Conservation (phyloP, 2,329 filamentous ascomycete genomes). For the Pestalotiopsis sp. region DNA sequence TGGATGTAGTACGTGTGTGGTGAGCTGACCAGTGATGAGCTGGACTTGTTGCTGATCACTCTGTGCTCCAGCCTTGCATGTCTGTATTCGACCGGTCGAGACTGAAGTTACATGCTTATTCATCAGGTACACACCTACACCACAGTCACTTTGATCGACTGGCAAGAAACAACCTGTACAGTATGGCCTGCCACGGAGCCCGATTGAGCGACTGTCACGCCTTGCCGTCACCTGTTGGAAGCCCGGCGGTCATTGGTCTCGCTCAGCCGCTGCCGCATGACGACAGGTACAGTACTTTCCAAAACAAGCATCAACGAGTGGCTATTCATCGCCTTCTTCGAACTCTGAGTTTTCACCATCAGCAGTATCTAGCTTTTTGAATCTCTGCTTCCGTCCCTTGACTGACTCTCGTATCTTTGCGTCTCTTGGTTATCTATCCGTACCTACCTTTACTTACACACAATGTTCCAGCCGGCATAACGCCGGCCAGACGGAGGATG, state of each 20-base stretch:
- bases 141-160: background rate
- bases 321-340: background rate
- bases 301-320: background rate
- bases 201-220: background rate
- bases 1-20: background rate
- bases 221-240: background rate
- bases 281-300: background rate
- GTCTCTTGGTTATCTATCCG: background rate
- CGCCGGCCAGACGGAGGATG: background rate
- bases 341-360: background rate
- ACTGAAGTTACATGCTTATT: background rate
- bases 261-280: constrained; percentile 1
- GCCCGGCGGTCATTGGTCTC: background rate
- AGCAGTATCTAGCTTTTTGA: background rate
- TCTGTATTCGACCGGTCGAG: background rate
- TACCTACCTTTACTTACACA: too few relatives aligned
- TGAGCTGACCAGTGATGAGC: background rate
- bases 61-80: background rate
- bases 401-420: background rate
- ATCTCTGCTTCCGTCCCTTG: background rate
- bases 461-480: background rate
- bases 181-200: background rate
- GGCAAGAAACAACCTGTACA: background rate
- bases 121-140: background rate
- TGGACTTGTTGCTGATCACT: too few relatives aligned